A percentile compares a stretch with the other conserved stretches of the same genome.
Evolutionary conservation across 2,329 filamentous ascomycete species (phyloP).

Genomic region (Bisporella sp.): DNA sequence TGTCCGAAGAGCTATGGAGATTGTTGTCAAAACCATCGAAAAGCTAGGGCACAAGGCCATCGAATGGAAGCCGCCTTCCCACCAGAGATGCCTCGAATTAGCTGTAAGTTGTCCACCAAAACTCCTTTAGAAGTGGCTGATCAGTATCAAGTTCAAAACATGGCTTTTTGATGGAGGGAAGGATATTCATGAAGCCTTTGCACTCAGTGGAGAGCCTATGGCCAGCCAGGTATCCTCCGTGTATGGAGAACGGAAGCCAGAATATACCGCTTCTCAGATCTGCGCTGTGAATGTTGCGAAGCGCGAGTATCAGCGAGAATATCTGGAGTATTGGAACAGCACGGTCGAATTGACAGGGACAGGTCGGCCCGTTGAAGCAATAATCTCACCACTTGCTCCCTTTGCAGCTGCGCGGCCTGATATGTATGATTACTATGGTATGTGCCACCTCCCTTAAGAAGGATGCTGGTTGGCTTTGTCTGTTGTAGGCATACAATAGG

Average conservation of each 20-base stretch:
- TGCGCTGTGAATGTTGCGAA: constrained; percentile 40
- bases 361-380: constrained; percentile 44
- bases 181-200: constrained; percentile 38
- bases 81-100: constrained; percentile 32
- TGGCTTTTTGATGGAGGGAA: constrained; percentile 29
- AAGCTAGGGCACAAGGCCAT: constrained; percentile 51
- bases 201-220: constrained; percentile 47
- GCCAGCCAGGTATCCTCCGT: constrained; percentile 10
- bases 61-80: constrained; percentile 49
- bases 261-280: constrained; percentile 25
- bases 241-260: constrained; percentile 25
- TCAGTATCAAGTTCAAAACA: constrained; percentile 18
- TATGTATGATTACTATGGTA: constrained; percentile 38
- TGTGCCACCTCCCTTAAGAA: neutral
- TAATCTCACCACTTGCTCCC: constrained; percentile 44
- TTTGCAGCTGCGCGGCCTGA: constrained; percentile 41
- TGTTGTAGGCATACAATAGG: constrained; percentile 9
- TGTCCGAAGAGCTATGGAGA: constrained; percentile 44
- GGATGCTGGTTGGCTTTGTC: neutral
- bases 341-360: constrained; percentile 18
- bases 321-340: constrained; percentile 40
- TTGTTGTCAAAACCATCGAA: constrained; percentile 40
- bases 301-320: constrained; percentile 44
- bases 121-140: constrained; percentile 12
- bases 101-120: constrained; percentile 29